Conservation (phyloP, 768 basidiomycete genomes). For the Fomitopsis serialis region DNA sequence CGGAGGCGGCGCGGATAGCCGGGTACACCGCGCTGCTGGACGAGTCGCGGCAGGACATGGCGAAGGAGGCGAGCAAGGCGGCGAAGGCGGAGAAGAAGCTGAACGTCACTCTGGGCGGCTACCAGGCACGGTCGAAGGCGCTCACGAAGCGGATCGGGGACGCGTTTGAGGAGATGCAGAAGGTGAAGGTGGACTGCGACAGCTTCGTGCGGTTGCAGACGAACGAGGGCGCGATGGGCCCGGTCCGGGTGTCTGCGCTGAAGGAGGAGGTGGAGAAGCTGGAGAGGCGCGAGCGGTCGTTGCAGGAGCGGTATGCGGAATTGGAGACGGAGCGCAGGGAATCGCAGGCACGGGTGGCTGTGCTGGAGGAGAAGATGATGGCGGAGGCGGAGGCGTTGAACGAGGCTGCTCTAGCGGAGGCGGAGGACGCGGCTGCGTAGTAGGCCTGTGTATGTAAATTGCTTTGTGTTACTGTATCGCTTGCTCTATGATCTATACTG, state of each 20-base stretch:
- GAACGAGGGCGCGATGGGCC: constrained; percentile 73
- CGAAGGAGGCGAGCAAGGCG: constrained; percentile 75
- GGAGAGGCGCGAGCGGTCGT: constrained; percentile 65
- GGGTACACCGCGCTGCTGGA: constrained; percentile 62
- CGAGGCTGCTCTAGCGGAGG: constrained; percentile 58
- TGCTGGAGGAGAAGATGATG: constrained; percentile 84
- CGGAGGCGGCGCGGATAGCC: constrained; percentile 50
- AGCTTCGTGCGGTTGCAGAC: constrained; percentile 70
- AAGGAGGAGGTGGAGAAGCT: constrained; percentile 84
- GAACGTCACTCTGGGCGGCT: constrained; percentile 83
- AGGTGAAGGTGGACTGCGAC: constrained; percentile 64
- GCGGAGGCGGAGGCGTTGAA: constrained; percentile 77
- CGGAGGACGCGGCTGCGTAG: constrained; percentile 31
- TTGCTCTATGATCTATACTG: background rate
- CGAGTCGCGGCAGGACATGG: constrained; percentile 63
- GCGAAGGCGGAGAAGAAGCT: constrained; percentile 90
- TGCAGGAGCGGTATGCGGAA: constrained; percentile 86
- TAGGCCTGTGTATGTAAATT: too few species aligned
- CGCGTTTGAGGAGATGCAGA: constrained; percentile 67
- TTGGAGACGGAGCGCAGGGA: constrained; percentile 67
- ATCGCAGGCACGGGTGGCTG: constrained; percentile 48
- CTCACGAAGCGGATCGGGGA: constrained; percentile 58
- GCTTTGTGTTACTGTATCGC: constrained; percentile 1
- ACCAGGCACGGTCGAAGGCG: constrained; percentile 68
- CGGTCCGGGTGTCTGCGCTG: constrained; percentile 69